Evolutionary conservation across 2,329 filamentous ascomycete genomes (phyloP), one percentile per base, ranked within the genome.

Genomic region (Ciborinia camelliae): DNA sequence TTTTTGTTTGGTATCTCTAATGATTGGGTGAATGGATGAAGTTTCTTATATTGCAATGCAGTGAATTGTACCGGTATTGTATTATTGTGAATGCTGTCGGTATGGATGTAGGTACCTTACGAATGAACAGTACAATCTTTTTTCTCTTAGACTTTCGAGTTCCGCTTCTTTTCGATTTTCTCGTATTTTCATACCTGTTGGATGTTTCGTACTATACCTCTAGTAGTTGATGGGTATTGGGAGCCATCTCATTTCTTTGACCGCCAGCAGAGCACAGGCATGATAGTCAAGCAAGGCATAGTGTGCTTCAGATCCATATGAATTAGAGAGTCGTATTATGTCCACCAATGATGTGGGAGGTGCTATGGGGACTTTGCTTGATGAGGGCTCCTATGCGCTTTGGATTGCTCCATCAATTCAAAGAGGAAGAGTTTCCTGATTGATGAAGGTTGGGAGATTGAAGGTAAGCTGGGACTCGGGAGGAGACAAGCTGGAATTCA

Each of bases 201-300:
- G 7, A 23, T 63, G 48, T 57, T 63, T 63, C 51, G 51, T 45
- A 32, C 62, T 63, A 59, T 58, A 18, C 62, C 51, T 51, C 53
- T 41, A 59, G 32, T 51, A 50, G 53, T 43, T 59, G 62, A 50
- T 59, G 39, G 51, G 32, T 51, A 32, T 39, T 61, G 59, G 59
- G 51, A 58, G 30, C 55, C 55, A 35, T 35, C 43, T 64, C 62
- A 58, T 58, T 55, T 57, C 61, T 63, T 55, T 64, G 62, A 64
- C 62, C 62, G 62, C 62, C 53, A 59, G 60, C 50, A 58, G 53
- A 64, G 53, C 62, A 50, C 45, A 51, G 53, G 62, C 62, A 50
- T 63, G 43, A 48, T 14, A 63, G 30, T 57, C 50, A 47, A 45
- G 30, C 51, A 63, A 35, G 55, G 60, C 62, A 63, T 63, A 50